phyloP scores from a whole-genome alignment of 2,329 filamentous ascomycete genomes.

The Penicillium sp. region DNA sequence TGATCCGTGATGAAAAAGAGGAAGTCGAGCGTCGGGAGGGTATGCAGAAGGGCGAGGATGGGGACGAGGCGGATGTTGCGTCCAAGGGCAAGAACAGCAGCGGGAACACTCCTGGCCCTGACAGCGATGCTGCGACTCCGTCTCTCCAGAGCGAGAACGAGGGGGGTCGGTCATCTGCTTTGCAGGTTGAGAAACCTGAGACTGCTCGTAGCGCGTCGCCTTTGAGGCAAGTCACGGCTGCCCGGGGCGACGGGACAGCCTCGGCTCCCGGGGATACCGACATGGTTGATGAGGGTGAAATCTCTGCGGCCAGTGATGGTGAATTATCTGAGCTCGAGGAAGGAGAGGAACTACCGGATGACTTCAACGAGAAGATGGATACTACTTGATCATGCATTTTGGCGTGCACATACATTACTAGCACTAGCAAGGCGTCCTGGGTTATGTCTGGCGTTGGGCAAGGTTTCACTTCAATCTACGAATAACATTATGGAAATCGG shows the following conservation, averaged over 20 bases:
- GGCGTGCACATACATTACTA: conserved; percentile 24
- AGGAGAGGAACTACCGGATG: conserved; percentile 49
- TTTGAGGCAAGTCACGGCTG: conserved; percentile 36
- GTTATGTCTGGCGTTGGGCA: conserved; percentile 22
- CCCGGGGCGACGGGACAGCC: conserved; percentile 37
- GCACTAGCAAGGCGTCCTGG: conserved; percentile 31
- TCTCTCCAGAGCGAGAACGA: conserved; percentile 37
- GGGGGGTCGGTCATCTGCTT: conserved; percentile 21
- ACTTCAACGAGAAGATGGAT: conserved; percentile 63
- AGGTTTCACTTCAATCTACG: conserved; percentile 16
- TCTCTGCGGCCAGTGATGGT: conserved; percentile 35
- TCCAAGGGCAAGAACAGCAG: conserved; percentile 49
- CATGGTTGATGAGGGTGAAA: conserved; percentile 54
- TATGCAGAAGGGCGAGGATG: conserved; percentile 63
- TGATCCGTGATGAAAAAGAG: conserved; percentile 93
- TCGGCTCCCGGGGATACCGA: conserved; percentile 55
- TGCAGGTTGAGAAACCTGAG: conserved; percentile 34
- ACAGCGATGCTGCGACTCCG: conserved; percentile 45
- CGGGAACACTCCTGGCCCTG: conserved; percentile 49
- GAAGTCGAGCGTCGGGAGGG: conserved; percentile 85
- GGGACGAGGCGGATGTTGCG: conserved; percentile 50
- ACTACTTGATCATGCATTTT: conserved; percentile 40
- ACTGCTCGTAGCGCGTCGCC: conserved; percentile 36
- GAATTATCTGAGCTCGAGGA: conserved; percentile 44
- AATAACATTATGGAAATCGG: conserved; percentile 12